Evolutionary conservation across 177 flowering plant genomes (phyloP), one percentile per base, ranked within the genome.

Genomic region (Vitis hybrid): DNA sequence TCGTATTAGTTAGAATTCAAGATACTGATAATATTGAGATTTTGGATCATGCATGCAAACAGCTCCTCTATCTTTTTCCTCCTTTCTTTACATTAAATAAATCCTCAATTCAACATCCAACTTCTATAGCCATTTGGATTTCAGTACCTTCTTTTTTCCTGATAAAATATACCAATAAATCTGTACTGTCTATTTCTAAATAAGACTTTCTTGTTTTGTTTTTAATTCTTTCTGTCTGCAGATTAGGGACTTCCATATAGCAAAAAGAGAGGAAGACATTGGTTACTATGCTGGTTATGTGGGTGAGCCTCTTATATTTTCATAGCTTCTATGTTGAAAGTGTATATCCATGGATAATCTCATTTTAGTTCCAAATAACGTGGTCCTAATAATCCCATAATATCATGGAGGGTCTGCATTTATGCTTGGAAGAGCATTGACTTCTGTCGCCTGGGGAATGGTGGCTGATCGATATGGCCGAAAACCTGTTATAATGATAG

Each of bases 381-480:
- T 5, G 1, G 52, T 71, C 3, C 56, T 67, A 32, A 60, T 58
- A 24, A 13, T 56, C 6, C 40, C 8, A 52, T 62, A 46, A 10
- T 64, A 59, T 57, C 18, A 55, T 75, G 58, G 50, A 89, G 93
- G 91, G 51, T 70, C 87, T 70, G 60, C 91, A 5, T 89, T 72
- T 70, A 87, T 87, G 91, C 49, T 87, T 64, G 93, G 93, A 65
- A 86, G 93, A 78, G 86, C 85, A 63, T 70, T 87, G 62, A 89
- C 93, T 46, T 89, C 91, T 62, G 70, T 83, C 60, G 69, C 82
- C 4, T 89, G 93, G 91, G 93, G 93, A 68, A n/a, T 79, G 6
- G 54, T 85, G 8, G 87, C 93, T 56, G 93, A 89, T 81, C 77
- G 83, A 72, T 84, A 83, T 72, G 93, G 93, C 68, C 84, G 91